Evolutionary conservation across 1,139 yeast genomes (phyloP).

Genomic region (Nakaseomyces delphensis): DNA sequence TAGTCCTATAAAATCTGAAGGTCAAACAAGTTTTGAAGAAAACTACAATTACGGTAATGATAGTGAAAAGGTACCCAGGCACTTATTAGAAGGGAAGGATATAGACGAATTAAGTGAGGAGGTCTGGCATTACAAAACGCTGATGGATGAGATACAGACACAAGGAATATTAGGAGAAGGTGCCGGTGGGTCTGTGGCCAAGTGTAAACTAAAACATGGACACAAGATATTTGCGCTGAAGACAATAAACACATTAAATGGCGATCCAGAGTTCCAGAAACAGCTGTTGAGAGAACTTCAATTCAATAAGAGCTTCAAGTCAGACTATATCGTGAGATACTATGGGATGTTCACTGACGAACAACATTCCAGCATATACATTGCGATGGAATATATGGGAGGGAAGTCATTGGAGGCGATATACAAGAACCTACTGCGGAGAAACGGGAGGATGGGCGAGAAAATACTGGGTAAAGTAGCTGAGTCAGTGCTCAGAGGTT

Average conservation of each 20-base stretch:
- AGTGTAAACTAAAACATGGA: slow-evolving; percentile 53
- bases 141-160: slow-evolving; percentile 49
- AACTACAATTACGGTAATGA: not conserved
- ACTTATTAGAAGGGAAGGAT: slow-evolving; percentile 27
- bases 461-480: slow-evolving; percentile 86
- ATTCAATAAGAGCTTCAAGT: slow-evolving; percentile 71
- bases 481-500: slow-evolving; percentile 71
- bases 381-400: slow-evolving; percentile 96
- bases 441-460: slow-evolving; percentile 85
- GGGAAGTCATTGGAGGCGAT: slow-evolving; percentile 86
- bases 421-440: slow-evolving; percentile 52
- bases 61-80: not conserved
- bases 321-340: slow-evolving; percentile 80
- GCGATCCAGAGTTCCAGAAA: slow-evolving; percentile 67
- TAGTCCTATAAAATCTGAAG: slow-evolving; percentile 1
- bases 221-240: slow-evolving; percentile 74
- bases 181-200: slow-evolving; percentile 81
- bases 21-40: not conserved
- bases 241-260: slow-evolving; percentile 58
- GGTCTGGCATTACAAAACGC: slow-evolving; percentile 66
- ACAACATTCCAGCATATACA: slow-evolving; percentile 66
- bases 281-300: slow-evolving; percentile 86
- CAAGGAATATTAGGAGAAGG: slow-evolving; percentile 82
- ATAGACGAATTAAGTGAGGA: slow-evolving; percentile 59
- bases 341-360: slow-evolving; percentile 85